Base-by-base conservation (phyloP, 768 basidiomycete genomes). In the Vararia minispora region DNA sequence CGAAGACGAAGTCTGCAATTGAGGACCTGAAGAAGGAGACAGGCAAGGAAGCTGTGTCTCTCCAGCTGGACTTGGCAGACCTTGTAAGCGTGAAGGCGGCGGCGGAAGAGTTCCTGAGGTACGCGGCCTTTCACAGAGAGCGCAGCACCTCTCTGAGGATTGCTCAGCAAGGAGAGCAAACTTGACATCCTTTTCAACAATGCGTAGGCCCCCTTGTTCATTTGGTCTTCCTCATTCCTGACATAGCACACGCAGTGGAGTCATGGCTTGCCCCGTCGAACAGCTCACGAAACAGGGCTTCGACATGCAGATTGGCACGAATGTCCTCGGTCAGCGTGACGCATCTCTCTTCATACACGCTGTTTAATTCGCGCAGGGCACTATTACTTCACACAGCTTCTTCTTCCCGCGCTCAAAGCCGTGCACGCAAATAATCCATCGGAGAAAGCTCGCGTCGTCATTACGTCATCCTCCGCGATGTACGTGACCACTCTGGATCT, bases 301-400 rank as follows among this genome's bases (percentile, higher is more conserved):
- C 41, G 74, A 74, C 46, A 52, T 71, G 23, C 65, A 69, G 35
- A 76, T 72, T 41, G 73, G 68, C 9, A 68, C 65, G 4, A 75
- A 75, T 43, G 67, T 69, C 27, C 45, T 73, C 10, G 71, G 70
- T 63, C 39, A 16, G 52, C 43, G 26, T 22, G 21, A 11, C 6
- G 31, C 23, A 28, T 9, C 22, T 7, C 6, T n/a, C 10, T 21
- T 40, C 30, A 27, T 3, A 18, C 5, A 2, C 17, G 6, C 13
- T 16, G 12, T 25, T 28, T 14, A 5, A 20, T 11, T 28, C n/a
- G n/a, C 13, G 5, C 44, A 72, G 75, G 78, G 2, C 79, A 73
- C 49, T 75, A 67, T 48, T 69, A 71, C 50, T 62, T 81, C 40
- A 79, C 75, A 3, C 59, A 63, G 37, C 61, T 70, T 11, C 64